Evolutionary conservation across 2,329 filamentous ascomycete genomes (phyloP).

Genomic region (Pestalotiopsis sp.): DNA sequence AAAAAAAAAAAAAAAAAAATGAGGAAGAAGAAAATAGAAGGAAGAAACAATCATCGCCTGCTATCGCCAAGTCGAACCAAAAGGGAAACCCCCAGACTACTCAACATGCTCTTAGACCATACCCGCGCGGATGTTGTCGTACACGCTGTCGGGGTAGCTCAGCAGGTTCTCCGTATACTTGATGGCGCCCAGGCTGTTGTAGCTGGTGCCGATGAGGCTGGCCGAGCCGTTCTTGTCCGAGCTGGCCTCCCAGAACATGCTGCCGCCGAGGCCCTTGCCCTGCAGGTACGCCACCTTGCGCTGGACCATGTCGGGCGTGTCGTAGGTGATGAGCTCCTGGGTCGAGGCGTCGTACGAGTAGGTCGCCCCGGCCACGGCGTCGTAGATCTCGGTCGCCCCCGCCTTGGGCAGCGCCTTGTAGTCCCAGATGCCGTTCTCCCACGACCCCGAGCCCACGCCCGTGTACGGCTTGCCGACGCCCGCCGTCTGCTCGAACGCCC

Average conservation of each 20-base stretch:
- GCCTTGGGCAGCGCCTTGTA: constrained; percentile 74
- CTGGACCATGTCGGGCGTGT: constrained; percentile 61
- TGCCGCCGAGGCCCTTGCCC: constrained; percentile 66
- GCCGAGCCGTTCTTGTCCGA: constrained; percentile 62
- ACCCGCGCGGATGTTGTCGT: constrained; percentile 49
- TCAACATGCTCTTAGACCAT: constrained; percentile 4
- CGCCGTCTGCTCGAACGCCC: constrained; percentile 64
- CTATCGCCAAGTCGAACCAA: too few relatives aligned
- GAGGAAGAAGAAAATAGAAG: too few relatives aligned
- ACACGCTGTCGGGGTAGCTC: constrained; percentile 55
- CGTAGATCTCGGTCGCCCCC: constrained; percentile 60
- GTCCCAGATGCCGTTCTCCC: constrained; percentile 78
- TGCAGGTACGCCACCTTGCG: constrained; percentile 70
- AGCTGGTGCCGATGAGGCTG: constrained; percentile 60
- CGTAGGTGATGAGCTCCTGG: constrained; percentile 72
- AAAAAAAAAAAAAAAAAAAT: too few relatives aligned
- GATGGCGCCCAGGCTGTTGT: constrained; percentile 41
- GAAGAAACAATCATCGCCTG: too few relatives aligned
- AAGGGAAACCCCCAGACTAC: too few relatives aligned
- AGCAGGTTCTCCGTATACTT: constrained; percentile 49
- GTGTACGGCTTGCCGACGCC: constrained; percentile 67
- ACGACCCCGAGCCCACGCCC: constrained; percentile 69
- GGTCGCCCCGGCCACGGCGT: constrained; percentile 61
- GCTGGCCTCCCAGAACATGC: constrained; percentile 86
- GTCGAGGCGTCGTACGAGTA: constrained; percentile 69